Conservation (phyloP, 2,329 filamentous ascomycete genomes). For the Neophaeococcomyces mojaviensis region DNA sequence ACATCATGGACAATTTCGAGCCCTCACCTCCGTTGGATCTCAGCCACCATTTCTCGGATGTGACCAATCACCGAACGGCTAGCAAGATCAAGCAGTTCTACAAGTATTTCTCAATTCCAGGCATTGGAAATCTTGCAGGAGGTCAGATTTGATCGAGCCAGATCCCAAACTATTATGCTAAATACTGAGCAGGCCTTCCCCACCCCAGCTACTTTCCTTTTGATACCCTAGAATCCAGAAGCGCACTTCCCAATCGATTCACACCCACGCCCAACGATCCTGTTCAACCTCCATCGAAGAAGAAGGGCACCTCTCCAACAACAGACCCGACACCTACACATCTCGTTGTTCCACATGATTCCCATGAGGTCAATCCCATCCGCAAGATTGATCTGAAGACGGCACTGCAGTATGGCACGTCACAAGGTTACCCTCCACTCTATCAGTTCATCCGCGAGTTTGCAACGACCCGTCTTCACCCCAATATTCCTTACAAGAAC, state of each 20-base stretch:
- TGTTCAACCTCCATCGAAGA: constrained; percentile 35
- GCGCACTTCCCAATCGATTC: constrained; percentile 68
- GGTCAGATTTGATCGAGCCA: constrained; percentile 32
- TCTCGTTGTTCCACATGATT: constrained; percentile 65
- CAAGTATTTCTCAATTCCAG: constrained; percentile 66
- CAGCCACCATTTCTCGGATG: constrained; percentile 67
- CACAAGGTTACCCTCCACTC: constrained; percentile 72
- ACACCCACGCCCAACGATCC: constrained; percentile 60
- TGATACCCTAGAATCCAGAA: constrained; percentile 78
- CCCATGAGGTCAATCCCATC: constrained; percentile 49
- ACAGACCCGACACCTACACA: constrained; percentile 40
- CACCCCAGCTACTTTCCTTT: constrained; percentile 79
- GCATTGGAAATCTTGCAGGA: constrained; percentile 55
- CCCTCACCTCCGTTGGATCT: constrained; percentile 59
- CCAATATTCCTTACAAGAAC: constrained; percentile 67
- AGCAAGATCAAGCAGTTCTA: constrained; percentile 76
- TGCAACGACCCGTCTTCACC: constrained; percentile 66
- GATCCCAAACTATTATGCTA: constrained; percentile 8
- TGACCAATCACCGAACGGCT: constrained; percentile 56
- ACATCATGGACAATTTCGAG: constrained; percentile 23
- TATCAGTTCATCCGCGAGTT: constrained; percentile 74
- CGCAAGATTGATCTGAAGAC: constrained; percentile 73
- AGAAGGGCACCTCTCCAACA: constrained; percentile 27
- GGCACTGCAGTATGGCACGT: constrained; percentile 80
- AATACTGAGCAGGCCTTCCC: constrained; percentile 58